Conservation (phyloP, 176 grass and related monocot genomes). For the Eleusine coracana region DNA sequence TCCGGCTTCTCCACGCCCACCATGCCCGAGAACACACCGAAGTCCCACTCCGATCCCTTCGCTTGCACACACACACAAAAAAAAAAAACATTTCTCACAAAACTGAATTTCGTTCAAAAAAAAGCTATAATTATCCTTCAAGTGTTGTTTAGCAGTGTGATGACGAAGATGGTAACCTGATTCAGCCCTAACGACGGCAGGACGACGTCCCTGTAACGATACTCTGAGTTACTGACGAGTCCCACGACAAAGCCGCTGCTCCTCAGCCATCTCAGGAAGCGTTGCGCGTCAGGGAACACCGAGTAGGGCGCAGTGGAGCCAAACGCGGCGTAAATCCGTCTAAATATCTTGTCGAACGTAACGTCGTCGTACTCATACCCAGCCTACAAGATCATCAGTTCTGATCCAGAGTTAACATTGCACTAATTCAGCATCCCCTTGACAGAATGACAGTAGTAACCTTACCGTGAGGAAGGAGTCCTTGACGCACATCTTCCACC, state of each 20-base stretch:
- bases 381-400: conserved; percentile 32
- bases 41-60: conserved; percentile 53
- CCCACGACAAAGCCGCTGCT: conserved; percentile 72
- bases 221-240: conserved; percentile 87
- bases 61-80: background rate
- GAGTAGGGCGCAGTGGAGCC: conserved; percentile 91
- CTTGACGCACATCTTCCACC: conserved; percentile 94
- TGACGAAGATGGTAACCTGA: conserved; percentile 7
- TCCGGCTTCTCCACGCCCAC: conserved; percentile 84
- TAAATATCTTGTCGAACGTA: conserved; percentile 94
- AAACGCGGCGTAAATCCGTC: conserved; percentile 80
- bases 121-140: too few species aligned
- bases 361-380: conserved; percentile 91
- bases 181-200: conserved; percentile 77
- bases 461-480: conserved; percentile 80
- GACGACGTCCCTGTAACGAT: conserved; percentile 86
- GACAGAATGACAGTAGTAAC: too few species aligned
- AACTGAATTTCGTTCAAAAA: too few species aligned
- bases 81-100: too few species aligned
- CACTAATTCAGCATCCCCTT: too few species aligned
- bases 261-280: conserved; percentile 70
- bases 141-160: too few species aligned
- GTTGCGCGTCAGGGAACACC: conserved; percentile 72
- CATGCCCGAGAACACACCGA: conserved; percentile 58
- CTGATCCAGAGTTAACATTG: too few species aligned